Evolutionary conservation across 2,329 filamentous ascomycete genomes (phyloP).

Genomic region (Fusarium sambucinum): DNA sequence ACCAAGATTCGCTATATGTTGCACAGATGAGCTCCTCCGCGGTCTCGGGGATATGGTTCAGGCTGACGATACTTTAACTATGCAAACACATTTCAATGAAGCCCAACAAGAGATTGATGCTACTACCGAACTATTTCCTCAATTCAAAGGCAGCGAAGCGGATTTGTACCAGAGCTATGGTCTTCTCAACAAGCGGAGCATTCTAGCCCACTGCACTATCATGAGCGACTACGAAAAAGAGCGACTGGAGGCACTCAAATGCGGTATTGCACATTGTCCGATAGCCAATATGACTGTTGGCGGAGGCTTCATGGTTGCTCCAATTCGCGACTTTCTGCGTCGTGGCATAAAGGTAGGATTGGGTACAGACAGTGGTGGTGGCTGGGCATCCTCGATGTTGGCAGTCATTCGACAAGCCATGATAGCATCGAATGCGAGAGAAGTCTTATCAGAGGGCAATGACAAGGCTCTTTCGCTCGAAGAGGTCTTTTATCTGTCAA

Average conservation of each 20-base stretch:
- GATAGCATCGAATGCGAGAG: slow-evolving; percentile 19
- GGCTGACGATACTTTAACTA: slow-evolving; percentile 6
- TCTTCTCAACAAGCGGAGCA: slow-evolving; percentile 15
- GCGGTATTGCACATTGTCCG: slow-evolving; percentile 13
- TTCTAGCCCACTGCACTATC: slow-evolving; percentile 24
- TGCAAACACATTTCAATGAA: slow-evolving; percentile 30
- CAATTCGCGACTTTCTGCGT: slow-evolving; percentile 13
- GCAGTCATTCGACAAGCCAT: slow-evolving; percentile 22
- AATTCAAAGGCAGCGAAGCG: slow-evolving; percentile 20
- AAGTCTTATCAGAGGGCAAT: neutral
- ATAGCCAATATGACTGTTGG: slow-evolving; percentile 27
- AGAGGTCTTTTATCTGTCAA: slow-evolving; percentile 16
- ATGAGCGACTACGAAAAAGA: slow-evolving; percentile 24
- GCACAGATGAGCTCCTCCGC: slow-evolving; percentile 18
- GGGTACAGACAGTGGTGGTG: slow-evolving; percentile 18
- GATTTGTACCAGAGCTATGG: slow-evolving; percentile 20
- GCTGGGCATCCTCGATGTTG: slow-evolving; percentile 26
- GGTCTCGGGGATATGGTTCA: slow-evolving; percentile 18
- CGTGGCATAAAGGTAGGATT: slow-evolving; percentile 15
- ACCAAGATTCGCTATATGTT: slow-evolving; percentile 27
- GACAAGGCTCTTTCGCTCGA: slow-evolving; percentile 23
- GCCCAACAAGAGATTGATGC: slow-evolving; percentile 23
- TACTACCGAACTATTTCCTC: slow-evolving; percentile 10
- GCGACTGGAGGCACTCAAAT: neutral
- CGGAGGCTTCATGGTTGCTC: slow-evolving; percentile 23